Percentiles rank a stretch among this genome's conserved stretches.
Conservation (phyloP, 1,139 yeast species). For the Sugiyamaella grinbergsii region DNA sequence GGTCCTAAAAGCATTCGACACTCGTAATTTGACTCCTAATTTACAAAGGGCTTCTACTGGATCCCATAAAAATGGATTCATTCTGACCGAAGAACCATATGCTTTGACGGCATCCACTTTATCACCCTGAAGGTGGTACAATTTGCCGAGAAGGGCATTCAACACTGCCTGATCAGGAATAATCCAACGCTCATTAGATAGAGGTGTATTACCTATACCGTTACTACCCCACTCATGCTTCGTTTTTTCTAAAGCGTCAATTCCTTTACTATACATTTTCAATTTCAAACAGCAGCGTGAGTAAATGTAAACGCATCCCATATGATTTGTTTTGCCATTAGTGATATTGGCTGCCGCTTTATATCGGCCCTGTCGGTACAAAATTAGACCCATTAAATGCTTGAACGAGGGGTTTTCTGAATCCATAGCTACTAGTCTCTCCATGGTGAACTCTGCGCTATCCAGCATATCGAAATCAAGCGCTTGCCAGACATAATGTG, state of each 20-base stretch:
- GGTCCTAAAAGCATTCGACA: conserved; percentile 58
- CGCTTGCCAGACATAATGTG: conserved; percentile 56
- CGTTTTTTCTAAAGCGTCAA: conserved; percentile 52
- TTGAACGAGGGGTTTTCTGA: conserved; percentile 55
- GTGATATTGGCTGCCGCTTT: conserved; percentile 52
- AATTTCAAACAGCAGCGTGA: conserved; percentile 65
- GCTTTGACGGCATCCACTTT: conserved; percentile 63
- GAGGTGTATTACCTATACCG: background rate
- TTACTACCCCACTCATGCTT: conserved; percentile 11
- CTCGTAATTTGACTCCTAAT: conserved; percentile 58
- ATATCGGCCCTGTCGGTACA: conserved; percentile 56
- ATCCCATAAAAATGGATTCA: conserved; percentile 83
- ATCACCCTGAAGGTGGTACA: conserved; percentile 63
- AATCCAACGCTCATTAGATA: conserved; percentile 36
- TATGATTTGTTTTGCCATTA: conserved; percentile 46
- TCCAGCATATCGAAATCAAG: conserved; percentile 67
- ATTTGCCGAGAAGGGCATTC: conserved; percentile 68
- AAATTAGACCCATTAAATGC: conserved; percentile 65
- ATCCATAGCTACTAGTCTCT: conserved; percentile 64
- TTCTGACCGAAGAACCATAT: conserved; percentile 66
- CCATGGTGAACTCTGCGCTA: conserved; percentile 82
- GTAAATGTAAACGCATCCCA: conserved; percentile 72
- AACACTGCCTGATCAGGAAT: conserved; percentile 68
- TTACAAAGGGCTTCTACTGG: conserved; percentile 77
- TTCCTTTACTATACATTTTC: conserved; percentile 62